A percentile compares a stretch with the other conserved stretches of the same genome.
phyloP scores from a whole-genome alignment of 192 early-diverging fungal genomes.

The Powellomyces hirtus region DNA sequence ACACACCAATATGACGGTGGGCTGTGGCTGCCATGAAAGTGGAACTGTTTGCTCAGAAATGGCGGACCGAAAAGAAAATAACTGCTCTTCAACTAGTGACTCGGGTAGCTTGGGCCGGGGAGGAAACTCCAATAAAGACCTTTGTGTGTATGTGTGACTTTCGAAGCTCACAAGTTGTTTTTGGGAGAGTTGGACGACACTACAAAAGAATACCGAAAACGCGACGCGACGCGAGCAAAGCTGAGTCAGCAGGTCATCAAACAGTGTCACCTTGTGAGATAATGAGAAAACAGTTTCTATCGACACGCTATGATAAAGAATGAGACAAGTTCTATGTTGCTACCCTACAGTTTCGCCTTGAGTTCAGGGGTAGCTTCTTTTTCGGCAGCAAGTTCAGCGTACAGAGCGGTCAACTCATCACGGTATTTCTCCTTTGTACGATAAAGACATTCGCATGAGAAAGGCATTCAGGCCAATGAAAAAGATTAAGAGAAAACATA shows the following conservation, averaged over 20 bases:
- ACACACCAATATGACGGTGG: too few species aligned
- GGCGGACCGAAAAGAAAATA: too few species aligned
- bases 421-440: slow-evolving; percentile 47
- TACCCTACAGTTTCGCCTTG: slow-evolving; percentile 27
- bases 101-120: too few species aligned
- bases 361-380: slow-evolving; percentile 16
- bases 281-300: background rate
- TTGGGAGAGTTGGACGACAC: too few species aligned
- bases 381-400: slow-evolving; percentile 40
- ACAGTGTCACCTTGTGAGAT: background rate
- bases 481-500: slow-evolving; percentile 12
- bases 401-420: slow-evolving; percentile 57
- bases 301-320: background rate
- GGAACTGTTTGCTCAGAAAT: too few species aligned
- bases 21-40: too few species aligned
- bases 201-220: too few species aligned
- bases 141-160: too few species aligned
- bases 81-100: too few species aligned
- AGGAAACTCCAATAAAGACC: too few species aligned
- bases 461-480: background rate
- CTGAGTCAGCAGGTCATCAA: background rate
- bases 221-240: background rate
- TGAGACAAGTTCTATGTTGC: background rate
- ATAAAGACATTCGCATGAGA: background rate
- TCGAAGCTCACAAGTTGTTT: too few species aligned